A percentile compares a stretch with the other conserved stretches of the same genome.
phyloP scores from a whole-genome alignment of 345 rosid genomes.

The Brassica rapa region DNA sequence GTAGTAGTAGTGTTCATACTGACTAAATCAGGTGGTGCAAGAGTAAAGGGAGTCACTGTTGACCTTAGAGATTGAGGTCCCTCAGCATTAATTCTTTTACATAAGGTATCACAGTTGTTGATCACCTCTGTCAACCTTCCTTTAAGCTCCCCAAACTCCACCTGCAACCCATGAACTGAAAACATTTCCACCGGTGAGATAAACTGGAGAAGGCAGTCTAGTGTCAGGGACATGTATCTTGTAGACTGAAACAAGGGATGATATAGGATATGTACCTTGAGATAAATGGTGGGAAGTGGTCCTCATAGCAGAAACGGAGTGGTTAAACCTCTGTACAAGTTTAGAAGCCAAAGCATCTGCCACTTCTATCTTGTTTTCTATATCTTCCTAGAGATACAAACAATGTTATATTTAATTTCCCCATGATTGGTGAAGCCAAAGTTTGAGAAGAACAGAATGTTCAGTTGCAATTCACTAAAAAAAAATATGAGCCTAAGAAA shows the following conservation, averaged over 20 bases:
- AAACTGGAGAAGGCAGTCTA: no score
- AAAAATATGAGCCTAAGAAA: neutral
- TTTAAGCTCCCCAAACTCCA: conserved; percentile 88
- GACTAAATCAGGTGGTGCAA: conserved; percentile 36
- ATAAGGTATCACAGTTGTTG: conserved; percentile 70
- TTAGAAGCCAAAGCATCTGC: conserved; percentile 89
- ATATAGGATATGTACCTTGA: conserved; percentile 51
- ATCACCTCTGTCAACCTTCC: conserved; percentile 88
- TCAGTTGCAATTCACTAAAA: neutral
- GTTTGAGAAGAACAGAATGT: neutral
- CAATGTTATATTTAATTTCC: neutral
- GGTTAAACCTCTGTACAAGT: conserved; percentile 75
- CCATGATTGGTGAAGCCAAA: neutral
- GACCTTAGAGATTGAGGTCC: conserved; percentile 78
- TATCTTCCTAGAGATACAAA: conserved; percentile 64
- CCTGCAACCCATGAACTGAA: conserved; percentile 72
- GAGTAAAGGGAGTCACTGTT: conserved; percentile 52
- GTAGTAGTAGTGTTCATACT: neutral
- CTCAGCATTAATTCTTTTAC: conserved; percentile 72
- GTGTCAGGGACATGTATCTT: no score
- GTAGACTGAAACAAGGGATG: neutral
- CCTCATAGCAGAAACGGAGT: conserved; percentile 76
- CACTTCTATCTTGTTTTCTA: conserved; percentile 91
- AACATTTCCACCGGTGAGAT: no score
- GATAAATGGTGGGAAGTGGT: conserved; percentile 77